Percentiles rank a stretch among this genome's conserved stretches.
These are phyloP conservation scores for Tephrocybe rancida DNA, from an alignment of 768 basidiomycete genomes.

Conservation along the genomic window DNA sequence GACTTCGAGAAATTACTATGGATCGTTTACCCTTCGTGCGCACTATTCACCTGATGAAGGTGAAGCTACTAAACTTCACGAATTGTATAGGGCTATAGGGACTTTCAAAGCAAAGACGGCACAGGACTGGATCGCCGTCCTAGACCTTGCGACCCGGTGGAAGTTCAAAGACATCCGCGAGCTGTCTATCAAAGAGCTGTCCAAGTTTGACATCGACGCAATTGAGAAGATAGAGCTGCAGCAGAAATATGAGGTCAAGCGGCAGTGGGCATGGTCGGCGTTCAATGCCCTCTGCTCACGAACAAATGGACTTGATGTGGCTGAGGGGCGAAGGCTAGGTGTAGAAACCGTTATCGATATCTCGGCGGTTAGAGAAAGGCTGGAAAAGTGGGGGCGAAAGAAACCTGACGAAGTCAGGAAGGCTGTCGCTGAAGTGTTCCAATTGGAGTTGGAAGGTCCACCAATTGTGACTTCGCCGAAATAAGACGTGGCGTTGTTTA, in stretches of 20 bases:
- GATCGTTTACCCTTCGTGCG: constrained; percentile 34
- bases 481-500: constrained; percentile 9
- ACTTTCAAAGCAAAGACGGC: constrained; percentile 12
- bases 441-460: constrained; percentile 18
- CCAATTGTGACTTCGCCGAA: constrained; percentile 14
- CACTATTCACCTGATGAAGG: neutral
- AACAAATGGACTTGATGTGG: neutral
- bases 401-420: constrained; percentile 14
- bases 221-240: constrained; percentile 9
- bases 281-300: constrained; percentile 4
- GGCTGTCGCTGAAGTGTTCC: constrained; percentile 27
- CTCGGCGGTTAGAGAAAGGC: neutral
- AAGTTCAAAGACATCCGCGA: constrained; percentile 9
- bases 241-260: constrained; percentile 5
- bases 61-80: neutral
- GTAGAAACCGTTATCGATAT: constrained; percentile 1
- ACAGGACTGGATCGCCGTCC: constrained; percentile 8
- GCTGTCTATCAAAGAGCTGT: constrained; percentile 5
- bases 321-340: constrained; percentile 2
- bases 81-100: constrained; percentile 3
- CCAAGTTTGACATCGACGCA: neutral
- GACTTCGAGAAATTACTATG: constrained; percentile 38
- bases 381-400: constrained; percentile 3
- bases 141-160: constrained; percentile 8
- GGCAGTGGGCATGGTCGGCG: constrained; percentile 10